phyloP scores from a whole-genome alignment of 805 yeast species.

The Candida germanica region DNA sequence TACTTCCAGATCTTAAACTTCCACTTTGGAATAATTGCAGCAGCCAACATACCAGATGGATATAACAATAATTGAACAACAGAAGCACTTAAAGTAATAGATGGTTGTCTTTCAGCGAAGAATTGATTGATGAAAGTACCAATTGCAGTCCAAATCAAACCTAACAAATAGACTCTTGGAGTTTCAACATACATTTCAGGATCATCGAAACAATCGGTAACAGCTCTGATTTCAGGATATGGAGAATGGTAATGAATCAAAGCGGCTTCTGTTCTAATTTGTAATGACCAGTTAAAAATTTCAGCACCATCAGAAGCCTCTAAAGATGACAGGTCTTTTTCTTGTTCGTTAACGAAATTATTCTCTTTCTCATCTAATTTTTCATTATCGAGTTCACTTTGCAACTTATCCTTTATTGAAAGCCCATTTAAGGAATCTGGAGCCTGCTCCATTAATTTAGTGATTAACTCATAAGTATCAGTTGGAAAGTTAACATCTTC shows the following conservation, averaged over 20 bases:
- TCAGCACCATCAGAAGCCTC: neutral
- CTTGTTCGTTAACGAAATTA: neutral
- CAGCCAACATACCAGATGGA: conserved; percentile 40
- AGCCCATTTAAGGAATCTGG: neutral
- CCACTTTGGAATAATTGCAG: conserved; percentile 41
- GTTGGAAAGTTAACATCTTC: conserved; percentile 32
- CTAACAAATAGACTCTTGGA: conserved; percentile 51
- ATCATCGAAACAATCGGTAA: conserved; percentile 56
- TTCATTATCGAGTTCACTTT: neutral
- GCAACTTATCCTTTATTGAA: neutral
- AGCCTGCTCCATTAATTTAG: conserved; percentile 7
- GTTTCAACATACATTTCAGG: conserved; percentile 48
- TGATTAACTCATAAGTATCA: conserved; percentile 29
- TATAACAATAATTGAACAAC: conserved; percentile 45
- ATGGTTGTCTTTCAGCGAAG: conserved; percentile 52
- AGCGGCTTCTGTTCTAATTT: conserved; percentile 39
- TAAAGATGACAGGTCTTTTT: neutral
- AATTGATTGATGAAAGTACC: conserved; percentile 56
- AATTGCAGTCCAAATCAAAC: conserved; percentile 47
- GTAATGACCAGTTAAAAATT: conserved; percentile 27
- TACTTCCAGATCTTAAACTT: conserved; percentile 22
- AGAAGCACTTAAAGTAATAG: conserved; percentile 39
- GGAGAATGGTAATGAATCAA: conserved; percentile 46
- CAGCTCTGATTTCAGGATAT: conserved; percentile 63
- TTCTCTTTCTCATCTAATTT: conserved; percentile 1